Base-by-base conservation (phyloP, 2,329 filamentous ascomycete genomes). In the Colletotrichum siamense region DNA sequence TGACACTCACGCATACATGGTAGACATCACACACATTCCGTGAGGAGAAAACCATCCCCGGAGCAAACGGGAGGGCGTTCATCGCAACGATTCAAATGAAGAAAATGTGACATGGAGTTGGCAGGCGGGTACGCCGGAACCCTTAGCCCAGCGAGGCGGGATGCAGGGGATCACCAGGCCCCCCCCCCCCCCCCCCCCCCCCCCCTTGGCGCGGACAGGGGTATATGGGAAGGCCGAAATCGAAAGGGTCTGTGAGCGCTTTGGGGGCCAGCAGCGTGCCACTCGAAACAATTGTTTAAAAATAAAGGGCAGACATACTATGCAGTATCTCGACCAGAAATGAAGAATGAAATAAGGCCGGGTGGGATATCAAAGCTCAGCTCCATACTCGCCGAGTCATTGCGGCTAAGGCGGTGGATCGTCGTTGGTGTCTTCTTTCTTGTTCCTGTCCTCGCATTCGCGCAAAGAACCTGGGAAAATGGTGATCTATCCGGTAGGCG, bases 81-180 rank as follows among this genome's bases (percentile, higher is more conserved):
- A 49, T 75, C 72, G 61, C 72, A 71, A 65, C 34, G 61, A 68
- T 52, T 12, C 32, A 64, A 65, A 61, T 63, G 62, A 22, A 49
- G 10, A 49, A 36, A 36, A 44, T 65, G 26, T 52, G 44, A 52
- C 67, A 71, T 61, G 71, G 16, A 75, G 72, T 71, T 71, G 44
- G 44, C 49, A 52, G 59, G 67, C 34, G 72, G 72, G 61, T 75
- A 71, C 67, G 39, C 49, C 49, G 72, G 71, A 55, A 57, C 61
- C 49, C 59, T n/a, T 36, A 34, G 49, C 68, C 72, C 67, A 61
- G 71, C 59, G 61, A 71, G 57, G 44, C 59, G 67, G 62, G 18
- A 71, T 59, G 44, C 44, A 52, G 44, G 44, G 44, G n/a, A 52
- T 52, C 44, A 63, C 44, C 59, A n/a, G 28, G 8, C 28, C 28